Conservation (phyloP, 1,139 yeast genomes). For the Scheffersomyces quercinus region DNA sequence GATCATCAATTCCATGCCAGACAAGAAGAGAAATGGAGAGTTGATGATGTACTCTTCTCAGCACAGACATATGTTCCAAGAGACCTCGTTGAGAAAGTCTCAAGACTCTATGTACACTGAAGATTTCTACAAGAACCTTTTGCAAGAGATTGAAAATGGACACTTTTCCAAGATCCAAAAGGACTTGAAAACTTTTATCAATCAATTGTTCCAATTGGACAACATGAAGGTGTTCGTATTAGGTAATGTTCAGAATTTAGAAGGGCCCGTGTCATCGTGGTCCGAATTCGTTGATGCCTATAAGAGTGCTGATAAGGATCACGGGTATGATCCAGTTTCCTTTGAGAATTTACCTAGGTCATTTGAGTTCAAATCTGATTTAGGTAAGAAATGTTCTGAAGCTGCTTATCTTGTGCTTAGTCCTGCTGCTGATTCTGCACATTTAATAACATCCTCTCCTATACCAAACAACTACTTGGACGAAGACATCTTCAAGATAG, state of each 20-base stretch:
- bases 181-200: slow-evolving; percentile 60
- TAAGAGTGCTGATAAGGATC: slow-evolving; percentile 14
- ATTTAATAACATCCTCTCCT: slow-evolving; percentile 58
- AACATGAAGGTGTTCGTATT: slow-evolving; percentile 70
- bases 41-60: slow-evolving; percentile 67
- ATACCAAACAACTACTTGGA: slow-evolving; percentile 67
- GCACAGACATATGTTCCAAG: slow-evolving; percentile 52
- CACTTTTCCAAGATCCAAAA: slow-evolving; percentile 45
- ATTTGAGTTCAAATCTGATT: slow-evolving; percentile 51
- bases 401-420: slow-evolving; percentile 69
- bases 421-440: slow-evolving; percentile 89
- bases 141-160: slow-evolving; percentile 55
- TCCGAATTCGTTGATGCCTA: slow-evolving; percentile 31
- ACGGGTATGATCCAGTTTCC: slow-evolving; percentile 13
- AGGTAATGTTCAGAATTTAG: slow-evolving; percentile 61
- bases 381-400: slow-evolving; percentile 54
- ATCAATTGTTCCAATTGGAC: slow-evolving; percentile 54
- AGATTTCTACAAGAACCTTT: slow-evolving; percentile 49
- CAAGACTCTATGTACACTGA: slow-evolving; percentile 70
- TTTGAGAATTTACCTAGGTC: slow-evolving; percentile 52
- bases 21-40: slow-evolving; percentile 77
- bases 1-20: slow-evolving; percentile 72
- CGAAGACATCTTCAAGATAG: slow-evolving; percentile 69
- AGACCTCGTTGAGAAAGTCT: slow-evolving; percentile 64
- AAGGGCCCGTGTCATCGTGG: slow-evolving; percentile 69